These are phyloP conservation scores for Chrysosporium keratinophilum DNA, from an alignment of 2,329 filamentous ascomycete species.

Conservation along the genomic window DNA sequence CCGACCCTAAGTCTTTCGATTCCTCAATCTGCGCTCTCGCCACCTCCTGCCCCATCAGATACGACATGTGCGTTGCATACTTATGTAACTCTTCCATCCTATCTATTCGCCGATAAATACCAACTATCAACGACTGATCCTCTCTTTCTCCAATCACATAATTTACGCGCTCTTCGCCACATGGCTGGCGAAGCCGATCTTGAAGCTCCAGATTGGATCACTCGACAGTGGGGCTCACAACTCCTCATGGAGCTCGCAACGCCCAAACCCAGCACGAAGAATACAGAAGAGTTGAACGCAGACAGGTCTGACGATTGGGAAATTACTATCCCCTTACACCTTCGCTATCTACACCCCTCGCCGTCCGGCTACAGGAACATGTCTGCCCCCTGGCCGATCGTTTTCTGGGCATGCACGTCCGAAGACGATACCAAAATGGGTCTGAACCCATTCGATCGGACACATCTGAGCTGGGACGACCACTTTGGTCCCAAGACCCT, in stretches of 20 bases:
- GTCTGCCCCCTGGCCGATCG: constrained; percentile 64
- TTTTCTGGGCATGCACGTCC: constrained; percentile 83
- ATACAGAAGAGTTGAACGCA: not conserved
- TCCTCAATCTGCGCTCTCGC: constrained; percentile 40
- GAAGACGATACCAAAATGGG: constrained; percentile 49
- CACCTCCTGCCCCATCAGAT: constrained; percentile 37
- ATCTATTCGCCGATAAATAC: constrained; percentile 78
- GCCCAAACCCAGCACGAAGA: constrained; percentile 29
- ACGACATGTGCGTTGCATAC: constrained; percentile 62
- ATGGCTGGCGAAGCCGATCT: constrained; percentile 72
- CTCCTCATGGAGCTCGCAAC: constrained; percentile 63
- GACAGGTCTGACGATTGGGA: constrained; percentile 21
- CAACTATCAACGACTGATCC: constrained; percentile 52
- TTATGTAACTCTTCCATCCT: constrained; percentile 70
- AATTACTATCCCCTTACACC: constrained; percentile 61
- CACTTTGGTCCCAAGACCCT: constrained; percentile 65
- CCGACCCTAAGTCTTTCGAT: constrained; percentile 64
- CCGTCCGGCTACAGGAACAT: constrained; percentile 45
- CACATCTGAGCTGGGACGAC: constrained; percentile 75
- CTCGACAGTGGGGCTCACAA: constrained; percentile 66
- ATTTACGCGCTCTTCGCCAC: constrained; percentile 57
- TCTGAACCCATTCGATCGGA: constrained; percentile 73
- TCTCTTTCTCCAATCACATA: constrained; percentile 70
- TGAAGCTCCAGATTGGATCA: constrained; percentile 76
- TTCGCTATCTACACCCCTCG: constrained; percentile 65